These are phyloP conservation scores for Talaromyces funiculosus DNA, from an alignment of 2,329 filamentous ascomycete species.

Conservation along the genomic window DNA sequence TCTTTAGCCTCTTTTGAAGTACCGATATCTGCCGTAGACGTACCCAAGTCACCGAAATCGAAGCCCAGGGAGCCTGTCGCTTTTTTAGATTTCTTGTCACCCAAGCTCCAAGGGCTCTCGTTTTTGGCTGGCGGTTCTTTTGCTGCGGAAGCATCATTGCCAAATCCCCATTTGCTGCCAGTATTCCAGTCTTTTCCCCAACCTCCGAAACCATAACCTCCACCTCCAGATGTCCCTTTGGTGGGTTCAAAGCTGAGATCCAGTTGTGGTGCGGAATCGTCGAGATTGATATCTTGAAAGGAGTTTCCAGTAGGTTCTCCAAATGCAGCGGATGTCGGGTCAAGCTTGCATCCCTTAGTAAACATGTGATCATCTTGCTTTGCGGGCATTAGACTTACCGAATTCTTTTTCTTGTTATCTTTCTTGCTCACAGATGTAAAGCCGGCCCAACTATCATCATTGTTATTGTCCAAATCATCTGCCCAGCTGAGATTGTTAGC, in stretches of 20 bases:
- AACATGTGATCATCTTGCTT: background rate
- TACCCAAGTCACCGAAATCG: conserved; percentile 41
- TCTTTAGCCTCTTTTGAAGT: conserved; percentile 33
- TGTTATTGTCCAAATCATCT: conserved; percentile 34
- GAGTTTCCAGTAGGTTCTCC: conserved; percentile 40
- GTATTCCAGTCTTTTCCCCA: conserved; percentile 59
- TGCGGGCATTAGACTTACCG: conserved; percentile 36
- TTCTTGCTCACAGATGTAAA: conserved; percentile 47
- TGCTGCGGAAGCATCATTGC: conserved; percentile 24
- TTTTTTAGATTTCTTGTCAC: conserved; percentile 33
- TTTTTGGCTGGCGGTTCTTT: conserved; percentile 25
- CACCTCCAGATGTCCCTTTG: conserved; percentile 35
- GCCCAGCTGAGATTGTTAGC: conserved; percentile 40
- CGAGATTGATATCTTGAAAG: conserved; percentile 66
- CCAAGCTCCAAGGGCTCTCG: conserved; percentile 37
- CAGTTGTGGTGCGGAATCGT: conserved; percentile 54
- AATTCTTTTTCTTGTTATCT: conserved; percentile 55
- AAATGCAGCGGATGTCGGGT: conserved; percentile 28
- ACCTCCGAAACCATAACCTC: conserved; percentile 45
- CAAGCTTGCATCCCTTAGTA: conserved; percentile 19
- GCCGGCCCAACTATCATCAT: conserved; percentile 49
- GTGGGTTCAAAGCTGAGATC: conserved; percentile 52
- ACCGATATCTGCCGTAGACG: conserved; percentile 35
- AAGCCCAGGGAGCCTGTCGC: conserved; percentile 32
- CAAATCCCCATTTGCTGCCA: conserved; percentile 44